A percentile compares a stretch with the other conserved stretches of the same genome.
Evolutionary conservation across 495 filamentous ascomycete genomes (phyloP).

Genomic region (Penicillium roqueforti): DNA sequence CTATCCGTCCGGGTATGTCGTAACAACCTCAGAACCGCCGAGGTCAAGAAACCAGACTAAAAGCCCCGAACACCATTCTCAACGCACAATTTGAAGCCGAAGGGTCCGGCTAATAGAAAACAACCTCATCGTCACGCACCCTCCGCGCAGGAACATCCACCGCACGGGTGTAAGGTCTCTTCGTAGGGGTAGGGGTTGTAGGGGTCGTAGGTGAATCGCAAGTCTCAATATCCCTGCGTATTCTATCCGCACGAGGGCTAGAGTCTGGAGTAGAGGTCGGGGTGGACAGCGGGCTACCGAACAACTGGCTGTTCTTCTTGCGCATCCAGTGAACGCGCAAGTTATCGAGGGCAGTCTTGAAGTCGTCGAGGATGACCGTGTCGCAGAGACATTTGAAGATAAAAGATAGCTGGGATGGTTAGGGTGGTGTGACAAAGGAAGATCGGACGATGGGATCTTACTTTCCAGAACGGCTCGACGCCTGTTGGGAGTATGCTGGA

Average conservation of each 20-base stretch:
- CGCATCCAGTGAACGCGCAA: slow-evolving; percentile 26
- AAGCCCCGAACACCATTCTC: background rate
- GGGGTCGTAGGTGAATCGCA: background rate
- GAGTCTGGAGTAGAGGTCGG: background rate
- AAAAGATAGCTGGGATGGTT: slow-evolving; percentile 39
- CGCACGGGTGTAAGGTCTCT: background rate
- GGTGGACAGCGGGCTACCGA: background rate
- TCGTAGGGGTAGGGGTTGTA: background rate
- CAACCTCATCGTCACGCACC: too few species aligned
- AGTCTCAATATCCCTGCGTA: background rate
- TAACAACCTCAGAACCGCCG: background rate
- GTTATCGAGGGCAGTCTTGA: slow-evolving; percentile 54
- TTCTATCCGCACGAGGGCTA: background rate
- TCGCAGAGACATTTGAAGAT: slow-evolving; percentile 60
- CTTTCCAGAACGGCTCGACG: slow-evolving; percentile 43
- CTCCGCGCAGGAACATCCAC: too few species aligned
- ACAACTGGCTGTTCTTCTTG: slow-evolving; percentile 11
- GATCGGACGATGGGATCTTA: slow-evolving; percentile 4
- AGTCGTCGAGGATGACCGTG: slow-evolving; percentile 57
- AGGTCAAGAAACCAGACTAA: background rate
- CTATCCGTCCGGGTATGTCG: background rate
- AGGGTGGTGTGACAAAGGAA: background rate
- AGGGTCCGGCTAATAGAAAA: too few species aligned
- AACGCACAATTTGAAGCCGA: background rate
- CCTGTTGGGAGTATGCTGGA: slow-evolving; percentile 27